These are phyloP conservation scores for Cokeromyces recurvatus DNA, from an alignment of 371 early-diverging fungal genomes.

Conservation along the genomic window DNA sequence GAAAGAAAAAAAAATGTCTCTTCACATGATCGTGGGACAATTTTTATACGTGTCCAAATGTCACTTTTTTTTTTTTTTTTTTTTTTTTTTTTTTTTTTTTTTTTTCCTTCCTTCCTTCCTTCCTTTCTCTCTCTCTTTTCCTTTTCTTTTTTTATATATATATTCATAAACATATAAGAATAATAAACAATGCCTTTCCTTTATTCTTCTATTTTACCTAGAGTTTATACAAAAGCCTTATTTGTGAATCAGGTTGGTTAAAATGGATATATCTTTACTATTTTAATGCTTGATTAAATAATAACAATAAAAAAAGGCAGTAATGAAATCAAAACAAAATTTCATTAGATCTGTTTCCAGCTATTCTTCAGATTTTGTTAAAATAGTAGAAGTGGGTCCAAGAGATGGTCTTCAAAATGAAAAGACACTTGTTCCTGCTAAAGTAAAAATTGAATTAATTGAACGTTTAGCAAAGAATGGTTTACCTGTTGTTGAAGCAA, in stretches of 20 bases:
- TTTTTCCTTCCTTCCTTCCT: not conserved
- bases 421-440: constrained; percentile 76
- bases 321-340: not conserved
- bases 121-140: not conserved
- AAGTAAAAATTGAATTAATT: constrained; percentile 81
- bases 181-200: no score
- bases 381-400: constrained; percentile 92
- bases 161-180: no score
- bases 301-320: no score
- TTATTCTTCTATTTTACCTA: not conserved
- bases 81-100: not conserved
- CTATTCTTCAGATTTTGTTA: constrained; percentile 41
- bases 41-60: not conserved
- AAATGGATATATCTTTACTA: no score
- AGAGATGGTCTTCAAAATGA: constrained; percentile 98
- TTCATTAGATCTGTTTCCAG: not conserved
- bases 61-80: not conserved
- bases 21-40: constrained; percentile 20
- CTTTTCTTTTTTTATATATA: not conserved
- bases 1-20: not conserved
- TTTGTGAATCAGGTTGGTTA: no score
- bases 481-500: constrained; percentile 83
- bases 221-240: not conserved
- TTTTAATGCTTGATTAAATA: no score
- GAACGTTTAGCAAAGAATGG: constrained; percentile 81